Base-by-base conservation (phyloP, 2,329 filamentous ascomycete species). In the Paecilomyces formosus region DNA sequence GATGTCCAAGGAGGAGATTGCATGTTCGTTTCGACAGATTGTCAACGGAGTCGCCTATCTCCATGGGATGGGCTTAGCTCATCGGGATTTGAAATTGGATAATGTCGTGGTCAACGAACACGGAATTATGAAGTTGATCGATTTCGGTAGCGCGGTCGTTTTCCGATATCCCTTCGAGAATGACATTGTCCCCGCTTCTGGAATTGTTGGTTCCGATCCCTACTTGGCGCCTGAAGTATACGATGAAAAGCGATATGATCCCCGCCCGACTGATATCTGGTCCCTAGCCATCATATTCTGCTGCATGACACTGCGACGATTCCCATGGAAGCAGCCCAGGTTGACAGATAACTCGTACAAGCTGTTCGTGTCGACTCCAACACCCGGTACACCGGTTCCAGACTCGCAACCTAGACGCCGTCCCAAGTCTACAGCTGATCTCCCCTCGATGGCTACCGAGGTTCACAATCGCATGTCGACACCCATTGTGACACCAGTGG, bases 71-170 rank as follows among this genome's bases (percentile, higher is more conserved):
- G 94, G 94, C 2, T 79, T 99, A 56, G 92, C 94, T 11, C 94
- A 99, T 76, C 86, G 94, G 52, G 94, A 99, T 79, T 71, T 99
- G 67, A 99, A 99, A 76, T 78, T 99, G 66, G 94, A 99, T 77
- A 99, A 99, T 66, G 94, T 99, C 21, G 94, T 99, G 28, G 92
- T 99, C 60, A 97, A 92, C 70, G 90, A 96, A 70, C 85, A 89
- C 68, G 94, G 94, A 1, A 97, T 99, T 67, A 96, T 99, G 92
- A 99, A 99, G 76, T 89, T 99, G 63, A 99, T 99, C 68, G 94
- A 99, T 74, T 99, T 99, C 75, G 94, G 94, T 26, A 97, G 92
- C 76, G 93, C 94, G 0, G 92, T 94, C 64, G 93, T 99, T 49
- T 99, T 96, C 78, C 87, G 90, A 68, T 99, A 99, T 80, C 94